Evolutionary conservation across 1,284 basidiomycete species (phyloP), one percentile per base, ranked within the genome.

Genomic region (Ganoderma sinense): DNA sequence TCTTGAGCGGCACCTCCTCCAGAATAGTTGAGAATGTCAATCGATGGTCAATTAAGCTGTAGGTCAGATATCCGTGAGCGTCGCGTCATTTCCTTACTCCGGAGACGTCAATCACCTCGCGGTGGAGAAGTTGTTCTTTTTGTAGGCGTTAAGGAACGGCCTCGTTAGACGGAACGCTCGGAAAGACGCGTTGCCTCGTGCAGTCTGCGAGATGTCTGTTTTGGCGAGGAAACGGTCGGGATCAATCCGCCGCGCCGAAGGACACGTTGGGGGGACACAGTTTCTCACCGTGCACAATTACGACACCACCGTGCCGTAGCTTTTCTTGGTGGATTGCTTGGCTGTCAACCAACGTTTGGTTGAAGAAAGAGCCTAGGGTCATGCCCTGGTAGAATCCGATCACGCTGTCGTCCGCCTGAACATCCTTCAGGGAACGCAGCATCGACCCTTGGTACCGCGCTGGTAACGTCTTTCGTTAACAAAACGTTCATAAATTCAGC

Each of bases 321-420:
- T 87, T 90, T 66, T 91, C 93, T 82, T 93, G 94, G 78, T 92
- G 93, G 75, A 94, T 89, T 48, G 92, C 91, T 80, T 98, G 94
- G 18, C 95, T 94, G 71, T 98, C 96, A 64, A 99, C 87, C 61
- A 98, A 84, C n/a, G 90, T 89, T 79, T 96, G 94, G 77, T 92
- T 94, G 82, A 95, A 93, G 82, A 97, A 98, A n/a, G 96, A 96
- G 51, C 96, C 96, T 64, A 96, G 87, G 23, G 92, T 90, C 60
- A 93, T 95, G 60, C 93, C 94, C 81, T 98, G 96, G 86, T 99
- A 99, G 82, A 98, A 96, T 58, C 98, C 98, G 68, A 99, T 95
- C 62, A 98, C 90, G 76, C 94, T 96, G 80, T 97, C 97, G 78
- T 98, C 97, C 66, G 94, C 91, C 80, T 96, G 94, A 70, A 99